Base-by-base conservation (phyloP, 441 rosid genomes). In the Pelargonium australe region DNA sequence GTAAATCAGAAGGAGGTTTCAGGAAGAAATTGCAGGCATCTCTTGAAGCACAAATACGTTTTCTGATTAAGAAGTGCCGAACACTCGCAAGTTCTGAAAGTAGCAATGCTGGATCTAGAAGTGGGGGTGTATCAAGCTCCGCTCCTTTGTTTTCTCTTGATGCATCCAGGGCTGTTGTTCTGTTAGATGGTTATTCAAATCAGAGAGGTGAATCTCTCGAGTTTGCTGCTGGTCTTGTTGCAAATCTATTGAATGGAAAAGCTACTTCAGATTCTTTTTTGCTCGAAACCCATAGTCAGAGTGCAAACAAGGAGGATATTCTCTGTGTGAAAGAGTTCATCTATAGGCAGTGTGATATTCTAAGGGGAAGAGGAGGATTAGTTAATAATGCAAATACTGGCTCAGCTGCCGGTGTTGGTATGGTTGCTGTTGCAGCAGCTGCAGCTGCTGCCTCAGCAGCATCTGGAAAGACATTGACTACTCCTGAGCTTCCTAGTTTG, bases 401-500 rank as follows among this genome's bases (percentile, higher is more conserved):
- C 77, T 77, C 89, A 8, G 81, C 82, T 70, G 84, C 80, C 71
- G 97, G 89, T 34, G 87, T 81, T 62, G 95, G 95, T 69, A 87
- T 87, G 95, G 92, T 85, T 63, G 95, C 95, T 65, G 90, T 76
- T 70, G 97, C 97, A 65, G 94, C 95, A 5, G 95, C 97, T 6
- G 95, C 88, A 0, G 96, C 95, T 1, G 97, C 97, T 43, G 97
- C 93, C 72, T 89, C 91, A 43, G 88, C 86, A 72, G 80, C 85
- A 70, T 85, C 88, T 68, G 87, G 85, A 58, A 91, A 89, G 80
- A 68, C 85, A 37, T 78, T 68, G 64, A 55, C 76, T 67, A 34
- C 80, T 25, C 87, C 88, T 49, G 91, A 87, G 73, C 90, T 89
- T 73, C 97, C 97, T 63, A 85, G 71, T 68, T 70, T 89, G 63